A percentile compares a stretch with the other conserved stretches of the same genome.
These are phyloP conservation scores for Auricularia sp. DNA, from an alignment of 768 basidiomycete genomes.

Conservation along the genomic window DNA sequence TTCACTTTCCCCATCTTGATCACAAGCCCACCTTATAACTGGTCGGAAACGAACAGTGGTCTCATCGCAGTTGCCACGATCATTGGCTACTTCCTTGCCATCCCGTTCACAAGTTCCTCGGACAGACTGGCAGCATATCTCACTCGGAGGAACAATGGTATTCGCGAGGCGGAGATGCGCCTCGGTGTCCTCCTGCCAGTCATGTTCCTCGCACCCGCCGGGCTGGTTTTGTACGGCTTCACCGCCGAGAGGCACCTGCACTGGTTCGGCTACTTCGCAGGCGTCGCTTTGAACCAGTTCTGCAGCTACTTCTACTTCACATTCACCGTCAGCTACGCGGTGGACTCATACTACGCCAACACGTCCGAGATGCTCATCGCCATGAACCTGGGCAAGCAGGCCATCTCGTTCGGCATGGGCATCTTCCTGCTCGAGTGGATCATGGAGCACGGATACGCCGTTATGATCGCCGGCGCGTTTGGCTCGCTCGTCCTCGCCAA, in stretches of 20 bases:
- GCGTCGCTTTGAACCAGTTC: slow-evolving; percentile 6
- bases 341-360: slow-evolving; percentile 7
- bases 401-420: slow-evolving; percentile 8
- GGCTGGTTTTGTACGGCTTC: slow-evolving; percentile 4
- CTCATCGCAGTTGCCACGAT: slow-evolving; percentile 5
- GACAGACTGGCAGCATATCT: slow-evolving; percentile 5
- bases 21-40: slow-evolving; percentile 7
- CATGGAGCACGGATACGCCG: slow-evolving; percentile 7
- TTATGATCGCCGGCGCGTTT: slow-evolving; percentile 8
- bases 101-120: slow-evolving; percentile 5
- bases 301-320: slow-evolving; percentile 7
- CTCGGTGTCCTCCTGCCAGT: slow-evolving; percentile 6
- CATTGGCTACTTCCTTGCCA: slow-evolving; percentile 4
- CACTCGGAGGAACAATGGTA: slow-evolving; percentile 4
- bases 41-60: slow-evolving; percentile 4
- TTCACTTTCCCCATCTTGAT: slow-evolving; percentile 5
- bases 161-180: slow-evolving; percentile 7
- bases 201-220: slow-evolving; percentile 5
- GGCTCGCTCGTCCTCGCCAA: slow-evolving; percentile 4
- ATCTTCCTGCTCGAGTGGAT: slow-evolving; percentile 8
- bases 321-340: slow-evolving; percentile 5
- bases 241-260: slow-evolving; percentile 5
- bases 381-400: slow-evolving; percentile 9
- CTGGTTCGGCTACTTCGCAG: slow-evolving; percentile 6
- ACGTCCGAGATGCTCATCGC: slow-evolving; percentile 5